These are phyloP conservation scores for Melanopsichium pennsylvanicum DNA, from an alignment of 1,284 basidiomycete species.

Conservation along the genomic window DNA sequence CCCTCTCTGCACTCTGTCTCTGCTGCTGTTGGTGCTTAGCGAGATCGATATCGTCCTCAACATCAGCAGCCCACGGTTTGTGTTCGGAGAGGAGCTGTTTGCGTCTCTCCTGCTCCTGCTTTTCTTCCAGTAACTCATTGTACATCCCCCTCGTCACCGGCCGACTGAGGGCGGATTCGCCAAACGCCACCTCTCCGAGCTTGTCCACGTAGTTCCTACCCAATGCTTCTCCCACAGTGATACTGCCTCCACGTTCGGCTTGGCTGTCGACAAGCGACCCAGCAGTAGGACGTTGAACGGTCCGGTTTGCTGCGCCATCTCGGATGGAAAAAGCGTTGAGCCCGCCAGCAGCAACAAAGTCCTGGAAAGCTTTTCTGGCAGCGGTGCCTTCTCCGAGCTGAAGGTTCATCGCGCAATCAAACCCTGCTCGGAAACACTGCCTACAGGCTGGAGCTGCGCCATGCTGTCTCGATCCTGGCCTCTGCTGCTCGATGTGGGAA, in stretches of 20 bases:
- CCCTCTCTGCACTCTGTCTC: neutral
- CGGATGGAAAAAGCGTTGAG: constrained; percentile 44
- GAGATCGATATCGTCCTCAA: constrained; percentile 9
- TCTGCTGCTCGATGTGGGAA: constrained; percentile 23
- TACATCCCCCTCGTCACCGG: constrained; percentile 51
- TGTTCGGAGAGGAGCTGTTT: constrained; percentile 17
- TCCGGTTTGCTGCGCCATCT: constrained; percentile 10
- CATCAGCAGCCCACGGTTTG: constrained; percentile 26
- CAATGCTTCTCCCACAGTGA: constrained; percentile 42
- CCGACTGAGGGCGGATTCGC: constrained; percentile 50
- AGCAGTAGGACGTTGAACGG: neutral
- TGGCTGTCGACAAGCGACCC: constrained; percentile 12
- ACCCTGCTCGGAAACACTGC: constrained; percentile 50
- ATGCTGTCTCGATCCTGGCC: constrained; percentile 27
- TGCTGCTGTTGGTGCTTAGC: constrained; percentile 1
- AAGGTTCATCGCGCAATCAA: constrained; percentile 54
- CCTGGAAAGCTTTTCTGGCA: constrained; percentile 48
- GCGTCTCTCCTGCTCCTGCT: constrained; percentile 38
- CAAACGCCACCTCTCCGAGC: constrained; percentile 53
- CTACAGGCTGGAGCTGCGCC: constrained; percentile 31
- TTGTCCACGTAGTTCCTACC: constrained; percentile 53
- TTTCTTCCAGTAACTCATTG: constrained; percentile 50
- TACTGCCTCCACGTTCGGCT: constrained; percentile 17
- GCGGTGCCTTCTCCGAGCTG: constrained; percentile 46
- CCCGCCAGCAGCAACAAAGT: constrained; percentile 50